Base-by-base conservation (phyloP, 2,329 filamentous ascomycete genomes). In the Akanthomyces lecanii region DNA sequence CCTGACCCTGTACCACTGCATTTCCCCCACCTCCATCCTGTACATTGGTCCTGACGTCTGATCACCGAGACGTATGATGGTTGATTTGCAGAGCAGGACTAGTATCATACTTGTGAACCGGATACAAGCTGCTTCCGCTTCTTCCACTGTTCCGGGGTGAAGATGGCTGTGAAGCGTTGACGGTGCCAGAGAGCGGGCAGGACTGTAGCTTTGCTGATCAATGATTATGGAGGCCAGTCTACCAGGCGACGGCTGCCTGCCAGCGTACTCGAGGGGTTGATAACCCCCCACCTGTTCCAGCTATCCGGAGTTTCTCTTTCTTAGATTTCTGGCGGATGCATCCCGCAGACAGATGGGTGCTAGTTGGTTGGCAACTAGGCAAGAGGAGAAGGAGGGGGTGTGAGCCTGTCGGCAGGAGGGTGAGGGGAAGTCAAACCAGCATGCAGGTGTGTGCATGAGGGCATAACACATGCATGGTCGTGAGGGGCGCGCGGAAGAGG, bases 281-380 rank as follows among this genome's bases (percentile, higher is more conserved):
- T 38, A 14, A 28, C 18, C 28, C 55, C 55, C 55, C 55, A 58
- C 55, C 23, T 36, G 55, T 58, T 30, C 48, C 48, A 30, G 28
- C 25, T 30, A 51, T 33, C 48, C 48, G 48, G 48, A 51, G 33
- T 51, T 2, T 51, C 25, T 21, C 16, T 36, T 23, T 14, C 30
- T 23, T n/a, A 6, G 21, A 50, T 14, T 57, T 36, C 36, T 50
- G 45, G 44, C 10, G 21, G 36, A 54, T 25, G 21, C 42, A 21
- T 58, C n/a, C n/a, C 42, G 11, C 12, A 25, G n/a, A n/a, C 18
- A 30, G 28, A 23, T 14, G 28, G 50, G 50, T 30, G 14, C 38
- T 11, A 23, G 38, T n/a, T 5, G 33, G 33, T 12, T 38, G 33
- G 33, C 33, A 38, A 12, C 12, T 38, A 7, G 33, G 16, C 12